Conservation (phyloP, 768 basidiomycete species). For the Suillus luteus region DNA sequence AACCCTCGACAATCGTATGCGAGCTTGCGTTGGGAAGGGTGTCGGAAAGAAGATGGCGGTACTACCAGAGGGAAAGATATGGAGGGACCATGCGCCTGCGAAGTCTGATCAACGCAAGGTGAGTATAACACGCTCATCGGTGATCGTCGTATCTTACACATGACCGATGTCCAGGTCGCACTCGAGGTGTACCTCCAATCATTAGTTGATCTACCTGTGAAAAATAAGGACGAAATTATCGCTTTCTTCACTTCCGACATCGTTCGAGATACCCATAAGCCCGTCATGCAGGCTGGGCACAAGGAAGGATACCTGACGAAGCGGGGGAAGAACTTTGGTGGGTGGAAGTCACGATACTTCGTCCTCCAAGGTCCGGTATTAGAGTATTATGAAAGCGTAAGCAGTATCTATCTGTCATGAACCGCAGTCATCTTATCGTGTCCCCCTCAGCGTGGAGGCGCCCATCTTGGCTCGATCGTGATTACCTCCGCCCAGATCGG, state of each 20-base stretch:
- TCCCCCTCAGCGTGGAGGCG: constrained; percentile 73
- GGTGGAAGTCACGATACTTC: constrained; percentile 96
- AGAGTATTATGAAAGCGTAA: constrained; percentile 94
- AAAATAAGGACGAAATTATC: constrained; percentile 87
- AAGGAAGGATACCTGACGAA: constrained; percentile 97
- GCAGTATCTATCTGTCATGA: constrained; percentile 35
- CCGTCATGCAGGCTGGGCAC: constrained; percentile 78
- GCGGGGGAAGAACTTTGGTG: constrained; percentile 96
- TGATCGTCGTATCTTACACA: constrained; percentile 18
- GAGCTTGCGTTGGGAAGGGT: constrained; percentile 55
- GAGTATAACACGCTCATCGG: constrained; percentile 28
- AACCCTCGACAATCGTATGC: constrained; percentile 80
- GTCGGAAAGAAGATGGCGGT: constrained; percentile 75
- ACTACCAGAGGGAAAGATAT: constrained; percentile 90
- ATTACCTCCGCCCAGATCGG: constrained; percentile 96
- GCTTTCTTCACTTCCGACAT: constrained; percentile 92
- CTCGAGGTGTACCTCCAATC: constrained; percentile 88
- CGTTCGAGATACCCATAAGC: constrained; percentile 71
- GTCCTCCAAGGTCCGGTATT: constrained; percentile 88
- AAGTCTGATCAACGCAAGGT: constrained; percentile 97
- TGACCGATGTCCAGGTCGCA: constrained; percentile 47
- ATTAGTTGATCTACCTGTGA: constrained; percentile 77
- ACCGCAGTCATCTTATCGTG: constrained; percentile 18
- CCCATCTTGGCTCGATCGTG: constrained; percentile 86
- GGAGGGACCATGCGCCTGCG: constrained; percentile 96